Conservation (phyloP, 306 rosid species). For the Cajanus cajan region DNA sequence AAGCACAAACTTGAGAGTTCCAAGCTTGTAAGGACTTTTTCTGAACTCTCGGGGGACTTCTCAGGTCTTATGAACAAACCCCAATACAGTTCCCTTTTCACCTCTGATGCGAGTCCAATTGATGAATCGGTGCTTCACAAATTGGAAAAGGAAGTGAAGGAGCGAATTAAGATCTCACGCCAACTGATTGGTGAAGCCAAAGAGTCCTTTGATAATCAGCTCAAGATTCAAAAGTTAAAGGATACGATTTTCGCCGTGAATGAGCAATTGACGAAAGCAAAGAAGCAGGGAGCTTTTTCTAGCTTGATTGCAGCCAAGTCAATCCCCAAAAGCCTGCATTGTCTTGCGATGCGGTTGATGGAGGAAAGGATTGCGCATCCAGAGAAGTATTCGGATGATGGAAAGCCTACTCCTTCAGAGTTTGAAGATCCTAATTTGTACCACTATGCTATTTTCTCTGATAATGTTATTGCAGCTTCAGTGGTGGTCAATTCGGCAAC, state of each 20-base stretch:
- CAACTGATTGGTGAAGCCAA: slow-evolving; percentile 82
- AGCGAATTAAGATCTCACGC: slow-evolving; percentile 69
- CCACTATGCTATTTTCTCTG: slow-evolving; percentile 79
- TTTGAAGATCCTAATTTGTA: slow-evolving; percentile 70
- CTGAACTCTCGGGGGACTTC: slow-evolving; percentile 73
- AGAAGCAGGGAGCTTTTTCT: slow-evolving; percentile 94
- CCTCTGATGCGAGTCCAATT: slow-evolving; percentile 50
- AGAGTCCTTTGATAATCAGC: slow-evolving; percentile 86
- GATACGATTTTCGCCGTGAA: slow-evolving; percentile 83
- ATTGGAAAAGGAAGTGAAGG: slow-evolving; percentile 89
- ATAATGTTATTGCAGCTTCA: slow-evolving; percentile 75
- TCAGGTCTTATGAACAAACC: slow-evolving; percentile 70
- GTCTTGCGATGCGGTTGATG: slow-evolving; percentile 68
- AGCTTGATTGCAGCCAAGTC: slow-evolving; percentile 87
- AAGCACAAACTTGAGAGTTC: slow-evolving; percentile 88
- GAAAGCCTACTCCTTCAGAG: slow-evolving; percentile 53
- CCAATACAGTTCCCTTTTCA: slow-evolving; percentile 44
- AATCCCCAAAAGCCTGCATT: slow-evolving; percentile 74
- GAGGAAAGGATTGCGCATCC: slow-evolving; percentile 76
- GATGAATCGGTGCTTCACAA: slow-evolving; percentile 72
- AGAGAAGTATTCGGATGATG: slow-evolving; percentile 56
- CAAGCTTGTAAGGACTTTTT: slow-evolving; percentile 73
- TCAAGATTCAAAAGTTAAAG: slow-evolving; percentile 90
- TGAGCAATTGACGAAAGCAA: slow-evolving; percentile 76
- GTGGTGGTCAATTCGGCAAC: slow-evolving; percentile 82